Conservation (phyloP, 2,329 filamentous ascomycete species). For the Lasiodiplodia citricola region DNA sequence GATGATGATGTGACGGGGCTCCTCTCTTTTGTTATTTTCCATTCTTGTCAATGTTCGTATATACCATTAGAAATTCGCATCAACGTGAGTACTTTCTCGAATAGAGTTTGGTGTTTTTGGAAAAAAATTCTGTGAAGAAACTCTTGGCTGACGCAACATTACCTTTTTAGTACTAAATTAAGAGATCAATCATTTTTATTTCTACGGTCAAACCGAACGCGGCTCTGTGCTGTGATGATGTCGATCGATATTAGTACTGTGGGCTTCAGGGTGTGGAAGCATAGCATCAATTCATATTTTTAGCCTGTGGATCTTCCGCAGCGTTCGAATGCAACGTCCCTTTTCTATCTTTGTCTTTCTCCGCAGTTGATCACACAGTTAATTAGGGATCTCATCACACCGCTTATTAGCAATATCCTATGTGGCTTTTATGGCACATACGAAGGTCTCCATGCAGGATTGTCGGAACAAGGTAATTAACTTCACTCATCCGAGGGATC, state of each 20-base stretch:
- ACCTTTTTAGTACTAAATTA: not conserved
- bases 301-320: not conserved
- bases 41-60: not conserved
- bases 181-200: slow-evolving; percentile 5
- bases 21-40: not conserved
- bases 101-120: not conserved
- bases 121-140: not conserved
- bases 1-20: slow-evolving; percentile 3
- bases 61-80: not conserved
- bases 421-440: no score
- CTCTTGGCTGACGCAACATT: not conserved
- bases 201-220: not conserved
- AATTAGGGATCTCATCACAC: no score
- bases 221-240: not conserved
- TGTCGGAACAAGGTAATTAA: no score
- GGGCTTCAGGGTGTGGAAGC: not conserved
- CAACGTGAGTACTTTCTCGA: not conserved
- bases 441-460: no score
- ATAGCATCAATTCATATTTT: not conserved
- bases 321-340: not conserved
- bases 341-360: not conserved
- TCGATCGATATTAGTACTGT: not conserved
- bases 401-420: no score
- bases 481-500: no score
- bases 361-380: not conserved